These are phyloP conservation scores for Dactylorhiza incarnata DNA, from an alignment of 106 monocot genomes.

Conservation along the genomic window DNA sequence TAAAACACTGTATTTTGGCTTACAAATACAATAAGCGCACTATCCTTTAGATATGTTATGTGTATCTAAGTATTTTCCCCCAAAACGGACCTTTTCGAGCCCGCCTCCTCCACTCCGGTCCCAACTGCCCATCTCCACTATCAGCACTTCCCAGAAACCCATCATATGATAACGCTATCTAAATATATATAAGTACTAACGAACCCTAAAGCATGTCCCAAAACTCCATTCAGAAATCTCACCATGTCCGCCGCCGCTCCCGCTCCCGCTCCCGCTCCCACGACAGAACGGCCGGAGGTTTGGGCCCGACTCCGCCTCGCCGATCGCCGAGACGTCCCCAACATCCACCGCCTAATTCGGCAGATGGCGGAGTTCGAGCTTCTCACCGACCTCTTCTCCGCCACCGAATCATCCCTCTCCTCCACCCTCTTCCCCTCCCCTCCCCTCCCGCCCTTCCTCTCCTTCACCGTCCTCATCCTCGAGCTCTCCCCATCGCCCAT, in stretches of 20 bases:
- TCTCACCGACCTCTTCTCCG: conserved; percentile 75
- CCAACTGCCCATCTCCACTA: too few species aligned
- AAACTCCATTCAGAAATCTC: not conserved
- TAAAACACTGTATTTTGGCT: too few species aligned
- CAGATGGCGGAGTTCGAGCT: conserved; percentile 88
- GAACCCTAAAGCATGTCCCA: too few species aligned
- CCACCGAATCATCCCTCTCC: conserved; percentile 68
- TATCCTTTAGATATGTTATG: too few species aligned
- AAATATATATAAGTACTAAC: too few species aligned
- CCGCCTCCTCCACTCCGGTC: too few species aligned
- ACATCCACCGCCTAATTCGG: conserved; percentile 70
- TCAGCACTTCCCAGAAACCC: too few species aligned
- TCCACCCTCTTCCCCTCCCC: conserved; percentile 76
- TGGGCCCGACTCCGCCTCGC: conserved; percentile 66
- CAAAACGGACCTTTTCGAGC: too few species aligned
- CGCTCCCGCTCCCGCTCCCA: conserved; percentile 8
- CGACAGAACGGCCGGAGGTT: not conserved
- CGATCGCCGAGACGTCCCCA: conserved; percentile 46
- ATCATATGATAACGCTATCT: too few species aligned
- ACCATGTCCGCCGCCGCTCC: conserved; percentile 12
- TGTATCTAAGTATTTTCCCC: too few species aligned
- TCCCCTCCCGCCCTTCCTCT: conserved; percentile 50
- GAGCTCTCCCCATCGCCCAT: conserved; percentile 40
- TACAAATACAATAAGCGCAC: too few species aligned
- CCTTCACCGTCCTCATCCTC: conserved; percentile 92